phyloP scores from a whole-genome alignment of 164 flowering plant genomes.

The Kalanchoe fedtschenkoi region DNA sequence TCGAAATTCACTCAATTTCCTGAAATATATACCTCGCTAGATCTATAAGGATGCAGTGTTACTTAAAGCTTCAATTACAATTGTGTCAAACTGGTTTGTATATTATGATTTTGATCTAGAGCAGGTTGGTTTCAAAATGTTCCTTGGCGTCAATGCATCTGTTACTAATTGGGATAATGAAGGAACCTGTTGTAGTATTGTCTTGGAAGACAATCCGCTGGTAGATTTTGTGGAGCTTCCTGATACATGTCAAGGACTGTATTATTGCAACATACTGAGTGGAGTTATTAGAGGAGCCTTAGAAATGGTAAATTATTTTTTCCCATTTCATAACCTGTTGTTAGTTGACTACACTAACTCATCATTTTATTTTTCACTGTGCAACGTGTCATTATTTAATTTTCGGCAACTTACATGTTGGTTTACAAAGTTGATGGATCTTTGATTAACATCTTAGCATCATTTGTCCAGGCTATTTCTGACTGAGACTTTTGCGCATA shows the following conservation, averaged over 20 bases:
- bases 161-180: slow-evolving; percentile 92
- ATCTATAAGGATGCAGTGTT: background rate
- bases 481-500: background rate
- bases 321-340: background rate
- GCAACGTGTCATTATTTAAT: background rate
- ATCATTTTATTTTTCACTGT: background rate
- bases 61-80: background rate
- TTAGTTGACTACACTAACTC: background rate
- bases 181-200: slow-evolving; percentile 77
- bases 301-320: slow-evolving; percentile 65
- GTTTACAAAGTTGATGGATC: background rate
- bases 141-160: slow-evolving; percentile 85
- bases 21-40: background rate
- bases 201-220: slow-evolving; percentile 90
- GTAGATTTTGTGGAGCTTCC: slow-evolving; percentile 99
- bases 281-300: slow-evolving; percentile 93
- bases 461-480: background rate
- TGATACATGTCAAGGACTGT: slow-evolving; percentile 92
- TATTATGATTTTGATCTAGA: slow-evolving; percentile 8
- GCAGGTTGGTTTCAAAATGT: slow-evolving; percentile 98
- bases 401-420: background rate
- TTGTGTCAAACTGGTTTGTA: background rate
- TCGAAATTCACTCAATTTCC: background rate
- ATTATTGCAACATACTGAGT: slow-evolving; percentile 87
- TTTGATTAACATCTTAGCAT: background rate